Evolutionary conservation across 2,329 filamentous ascomycete genomes (phyloP), one percentile per base, ranked within the genome.

Genomic region (Aspergillus sp.): DNA sequence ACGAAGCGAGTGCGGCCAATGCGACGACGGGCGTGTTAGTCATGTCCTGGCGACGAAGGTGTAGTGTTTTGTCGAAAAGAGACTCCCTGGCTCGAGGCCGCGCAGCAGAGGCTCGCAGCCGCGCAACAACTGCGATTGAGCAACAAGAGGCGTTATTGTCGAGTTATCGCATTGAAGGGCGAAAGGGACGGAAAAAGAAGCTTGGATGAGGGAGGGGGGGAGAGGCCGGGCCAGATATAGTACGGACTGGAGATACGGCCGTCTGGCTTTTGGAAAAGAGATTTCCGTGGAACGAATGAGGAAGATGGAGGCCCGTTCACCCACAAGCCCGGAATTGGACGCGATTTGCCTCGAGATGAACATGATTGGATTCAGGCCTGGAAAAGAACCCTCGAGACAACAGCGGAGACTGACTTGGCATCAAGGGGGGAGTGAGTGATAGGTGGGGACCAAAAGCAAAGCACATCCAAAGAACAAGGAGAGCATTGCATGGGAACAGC

Each of bases 181-280:
- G 51, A 51, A 46, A 52, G 60, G 57, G 55, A 52, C 54, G 50
- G 24, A 57, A 52, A 54, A 35, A 56, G 45, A 51, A 57, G 46
- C 51, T 15, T 54, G 40, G 55, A 55, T 53, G 46, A 52, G 59
- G 50, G 52, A 27, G 12, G 45, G 57, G 56, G 58, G 52, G 57
- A 56, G 57, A 54, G 52, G 54, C 53, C 61, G 60, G 51, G 61
- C 58, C 55, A 63, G 61, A 61, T 68, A 68, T 68, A 69, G 58
- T 59, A 52, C 55, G 54, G 50, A 40, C 45, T 45, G 55, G 40
- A 19, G n/a, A 54, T 21, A 60, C 53, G 57, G 52, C 43, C 40
- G 27, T 39, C 11, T 27, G 40, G 17, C 46, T 31, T 23, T 39
- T 40, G 17, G 56, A 52, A 60, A 55, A 54, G 35, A 50, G 45